These are phyloP conservation scores for Hypoxylon subgilvum DNA, from an alignment of 495 filamentous ascomycete species.

Conservation along the genomic window DNA sequence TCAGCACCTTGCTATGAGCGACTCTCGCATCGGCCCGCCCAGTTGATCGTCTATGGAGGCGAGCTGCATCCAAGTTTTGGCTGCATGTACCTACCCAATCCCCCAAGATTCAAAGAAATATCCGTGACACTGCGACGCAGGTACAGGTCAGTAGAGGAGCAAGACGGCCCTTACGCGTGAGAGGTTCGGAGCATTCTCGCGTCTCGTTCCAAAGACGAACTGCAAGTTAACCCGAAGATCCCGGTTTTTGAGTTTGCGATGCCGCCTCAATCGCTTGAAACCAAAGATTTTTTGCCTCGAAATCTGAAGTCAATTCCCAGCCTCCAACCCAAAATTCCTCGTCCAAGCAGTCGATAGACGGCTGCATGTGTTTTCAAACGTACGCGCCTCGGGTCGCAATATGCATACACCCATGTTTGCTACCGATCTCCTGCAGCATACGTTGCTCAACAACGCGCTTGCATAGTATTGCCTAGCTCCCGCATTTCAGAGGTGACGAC, in stretches of 20 bases:
- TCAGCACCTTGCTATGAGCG: too few species aligned
- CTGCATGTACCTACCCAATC: too few species aligned
- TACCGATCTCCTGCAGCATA: background rate
- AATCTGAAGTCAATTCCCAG: background rate
- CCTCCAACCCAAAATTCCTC: background rate
- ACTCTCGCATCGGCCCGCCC: too few species aligned
- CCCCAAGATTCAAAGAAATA: too few species aligned
- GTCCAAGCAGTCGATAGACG: background rate
- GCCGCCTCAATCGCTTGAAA: background rate
- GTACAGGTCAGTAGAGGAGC: too few species aligned
- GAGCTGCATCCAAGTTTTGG: too few species aligned
- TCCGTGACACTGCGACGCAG: too few species aligned
- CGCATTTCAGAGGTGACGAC: background rate
- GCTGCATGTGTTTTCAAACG: background rate
- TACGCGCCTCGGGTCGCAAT: constrained; percentile 1
- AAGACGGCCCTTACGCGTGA: too few species aligned
- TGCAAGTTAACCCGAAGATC: background rate
- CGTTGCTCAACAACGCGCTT: background rate
- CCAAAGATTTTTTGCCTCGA: too few species aligned
- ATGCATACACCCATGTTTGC: constrained; percentile 19
- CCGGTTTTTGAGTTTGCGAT: background rate
- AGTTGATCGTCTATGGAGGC: too few species aligned
- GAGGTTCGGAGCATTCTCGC: too few species aligned
- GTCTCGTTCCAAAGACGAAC: too few species aligned
- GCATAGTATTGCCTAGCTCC: background rate